phyloP scores from a whole-genome alignment of 352 stramenopile species.

The Phytophthora niederhauseri region DNA sequence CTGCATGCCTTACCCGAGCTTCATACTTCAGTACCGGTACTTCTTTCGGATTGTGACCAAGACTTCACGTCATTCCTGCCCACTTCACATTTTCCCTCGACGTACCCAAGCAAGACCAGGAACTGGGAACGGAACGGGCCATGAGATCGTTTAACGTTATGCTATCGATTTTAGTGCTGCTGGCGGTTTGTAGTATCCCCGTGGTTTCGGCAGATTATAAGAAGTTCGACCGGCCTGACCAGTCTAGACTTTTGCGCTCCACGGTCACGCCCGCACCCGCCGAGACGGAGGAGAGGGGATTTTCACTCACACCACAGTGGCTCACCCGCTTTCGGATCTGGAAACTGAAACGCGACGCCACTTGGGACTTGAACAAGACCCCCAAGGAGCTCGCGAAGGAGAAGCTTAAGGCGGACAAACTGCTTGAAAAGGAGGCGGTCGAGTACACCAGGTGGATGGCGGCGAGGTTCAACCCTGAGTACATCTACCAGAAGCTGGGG shows the following conservation, averaged over 20 bases:
- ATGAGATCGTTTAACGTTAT: not conserved
- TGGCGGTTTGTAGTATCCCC: not conserved
- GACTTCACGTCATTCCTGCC: no score
- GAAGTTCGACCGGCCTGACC: not conserved
- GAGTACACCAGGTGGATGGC: not conserved
- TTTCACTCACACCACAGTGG: not conserved
- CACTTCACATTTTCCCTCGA: not conserved
- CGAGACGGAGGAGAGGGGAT: not conserved
- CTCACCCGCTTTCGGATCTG: not conserved
- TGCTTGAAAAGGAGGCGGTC: not conserved
- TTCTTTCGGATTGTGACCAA: no score
- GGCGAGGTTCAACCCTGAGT: not conserved
- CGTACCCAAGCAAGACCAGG: not conserved
- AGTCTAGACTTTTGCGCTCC: not conserved
- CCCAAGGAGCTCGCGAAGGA: not conserved
- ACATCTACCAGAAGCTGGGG: not conserved
- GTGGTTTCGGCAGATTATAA: not conserved
- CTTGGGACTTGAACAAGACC: not conserved
- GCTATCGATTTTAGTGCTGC: not conserved
- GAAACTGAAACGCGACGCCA: not conserved
- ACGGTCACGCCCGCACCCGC: not conserved
- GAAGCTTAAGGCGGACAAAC: not conserved
- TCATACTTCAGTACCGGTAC: no score
- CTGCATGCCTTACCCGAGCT: not conserved
- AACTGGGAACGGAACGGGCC: not conserved